phyloP scores from a whole-genome alignment of 1,139 yeast genomes.

The Magnusiomyces magnusii region DNA sequence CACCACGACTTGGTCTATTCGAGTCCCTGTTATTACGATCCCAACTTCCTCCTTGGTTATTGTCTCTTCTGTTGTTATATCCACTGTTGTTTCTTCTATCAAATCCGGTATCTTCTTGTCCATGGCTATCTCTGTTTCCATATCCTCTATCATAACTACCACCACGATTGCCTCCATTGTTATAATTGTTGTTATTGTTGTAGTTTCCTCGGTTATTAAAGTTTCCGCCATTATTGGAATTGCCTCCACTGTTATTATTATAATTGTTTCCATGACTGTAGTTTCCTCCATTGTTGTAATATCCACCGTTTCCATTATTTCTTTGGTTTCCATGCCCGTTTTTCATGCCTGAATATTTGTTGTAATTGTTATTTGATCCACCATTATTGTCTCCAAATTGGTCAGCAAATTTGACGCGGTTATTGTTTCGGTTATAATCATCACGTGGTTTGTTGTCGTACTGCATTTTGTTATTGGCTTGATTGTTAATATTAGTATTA shows the following conservation, averaged over 20 bases:
- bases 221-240: background rate
- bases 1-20: background rate
- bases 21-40: background rate
- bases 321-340: background rate
- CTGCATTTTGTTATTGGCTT: background rate
- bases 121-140: background rate
- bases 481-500: background rate
- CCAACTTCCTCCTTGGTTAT: constrained; percentile 2
- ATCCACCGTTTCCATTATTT: background rate
- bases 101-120: background rate
- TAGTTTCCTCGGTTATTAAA: background rate
- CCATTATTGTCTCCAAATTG: background rate
- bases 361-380: background rate
- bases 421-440: background rate
- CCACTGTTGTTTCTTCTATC: background rate
- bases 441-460: background rate
- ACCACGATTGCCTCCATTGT: background rate
- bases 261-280: background rate
- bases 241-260: background rate
- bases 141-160: background rate
- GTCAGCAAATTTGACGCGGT: background rate
- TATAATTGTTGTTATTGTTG: background rate
- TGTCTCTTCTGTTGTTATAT: background rate
- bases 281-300: background rate
- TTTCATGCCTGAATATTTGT: background rate